A percentile compares a stretch with the other conserved stretches of the same genome.
phyloP scores from a whole-genome alignment of 2,329 filamentous ascomycete genomes.

The Venturia effusa region DNA sequence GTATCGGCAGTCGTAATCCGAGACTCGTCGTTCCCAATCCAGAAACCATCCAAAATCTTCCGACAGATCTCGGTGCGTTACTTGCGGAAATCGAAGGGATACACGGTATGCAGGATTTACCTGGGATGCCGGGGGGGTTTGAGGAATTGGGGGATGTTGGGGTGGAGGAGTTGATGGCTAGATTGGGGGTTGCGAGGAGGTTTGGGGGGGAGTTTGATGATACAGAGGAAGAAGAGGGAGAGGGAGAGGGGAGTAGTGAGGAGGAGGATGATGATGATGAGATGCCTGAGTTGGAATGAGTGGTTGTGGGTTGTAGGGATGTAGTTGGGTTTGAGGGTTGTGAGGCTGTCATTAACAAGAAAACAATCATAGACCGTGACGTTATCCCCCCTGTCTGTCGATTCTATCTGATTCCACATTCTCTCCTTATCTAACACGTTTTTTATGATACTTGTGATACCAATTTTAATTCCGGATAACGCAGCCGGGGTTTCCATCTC shows the following conservation, averaged over 20 bases:
- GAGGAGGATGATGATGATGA: background rate
- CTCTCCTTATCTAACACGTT: too few species aligned
- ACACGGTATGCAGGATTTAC: background rate
- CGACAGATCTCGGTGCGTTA: background rate
- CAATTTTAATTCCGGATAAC: too few species aligned
- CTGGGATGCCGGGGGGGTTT: conserved; percentile 18
- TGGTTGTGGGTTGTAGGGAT: background rate
- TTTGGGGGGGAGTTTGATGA: conserved; percentile 14
- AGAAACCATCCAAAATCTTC: background rate
- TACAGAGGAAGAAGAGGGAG: conserved; percentile 31
- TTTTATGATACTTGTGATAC: too few species aligned
- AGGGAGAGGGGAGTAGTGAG: background rate
- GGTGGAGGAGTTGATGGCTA: background rate
- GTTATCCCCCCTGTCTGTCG: too few species aligned
- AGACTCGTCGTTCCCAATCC: background rate
- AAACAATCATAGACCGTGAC: too few species aligned
- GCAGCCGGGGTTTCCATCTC: too few species aligned
- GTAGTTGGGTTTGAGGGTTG: too few species aligned
- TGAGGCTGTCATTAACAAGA: too few species aligned
- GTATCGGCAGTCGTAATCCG: background rate
- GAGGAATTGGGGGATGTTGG: background rate
- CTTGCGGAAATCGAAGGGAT: background rate
- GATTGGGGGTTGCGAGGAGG: background rate
- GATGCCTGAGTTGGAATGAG: background rate
- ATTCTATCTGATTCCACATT: too few species aligned